Conservation (phyloP, 768 basidiomycete species). For the Auriscalpium microsporum region DNA sequence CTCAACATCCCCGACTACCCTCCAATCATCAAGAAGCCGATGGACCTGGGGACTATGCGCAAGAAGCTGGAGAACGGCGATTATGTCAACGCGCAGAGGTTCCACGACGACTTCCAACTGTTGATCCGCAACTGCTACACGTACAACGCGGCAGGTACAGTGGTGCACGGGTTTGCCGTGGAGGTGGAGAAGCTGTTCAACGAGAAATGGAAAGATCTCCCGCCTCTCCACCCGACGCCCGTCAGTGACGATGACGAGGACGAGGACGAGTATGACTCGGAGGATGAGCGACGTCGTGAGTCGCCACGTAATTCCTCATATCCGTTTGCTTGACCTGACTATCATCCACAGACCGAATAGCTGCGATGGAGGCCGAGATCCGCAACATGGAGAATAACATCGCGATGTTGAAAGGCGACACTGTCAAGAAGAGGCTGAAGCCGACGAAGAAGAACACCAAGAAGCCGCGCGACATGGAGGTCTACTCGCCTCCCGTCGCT, state of each 20-base stretch:
- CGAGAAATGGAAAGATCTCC: conserved; percentile 82
- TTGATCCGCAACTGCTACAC: conserved; percentile 92
- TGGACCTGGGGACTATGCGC: conserved; percentile 89
- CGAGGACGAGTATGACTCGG: conserved; percentile 53
- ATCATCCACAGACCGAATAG: conserved; percentile 53
- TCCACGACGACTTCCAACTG: conserved; percentile 86
- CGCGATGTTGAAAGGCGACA: conserved; percentile 43
- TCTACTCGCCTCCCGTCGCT: conserved; percentile 37
- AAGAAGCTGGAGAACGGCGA: conserved; percentile 71
- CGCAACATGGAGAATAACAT: conserved; percentile 68
- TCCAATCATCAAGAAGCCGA: conserved; percentile 86
- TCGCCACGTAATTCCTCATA: conserved; percentile 11
- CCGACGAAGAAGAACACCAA: conserved; percentile 68
- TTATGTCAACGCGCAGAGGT: conserved; percentile 71
- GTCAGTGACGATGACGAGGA: conserved; percentile 55
- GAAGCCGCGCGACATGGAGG: no score
- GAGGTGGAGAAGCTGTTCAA: conserved; percentile 85
- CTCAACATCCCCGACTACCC: conserved; percentile 80
- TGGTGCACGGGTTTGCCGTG: conserved; percentile 79
- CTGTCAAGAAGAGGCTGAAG: conserved; percentile 52
- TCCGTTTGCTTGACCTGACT: conserved; percentile 13
- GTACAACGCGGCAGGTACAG: conserved; percentile 85
- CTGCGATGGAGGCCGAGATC: conserved; percentile 70
- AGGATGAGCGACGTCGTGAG: conserved; percentile 62
- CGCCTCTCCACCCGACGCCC: conserved; percentile 39